phyloP scores from a whole-genome alignment of 192 early-diverging fungal species.

The Diversispora eburnea region DNA sequence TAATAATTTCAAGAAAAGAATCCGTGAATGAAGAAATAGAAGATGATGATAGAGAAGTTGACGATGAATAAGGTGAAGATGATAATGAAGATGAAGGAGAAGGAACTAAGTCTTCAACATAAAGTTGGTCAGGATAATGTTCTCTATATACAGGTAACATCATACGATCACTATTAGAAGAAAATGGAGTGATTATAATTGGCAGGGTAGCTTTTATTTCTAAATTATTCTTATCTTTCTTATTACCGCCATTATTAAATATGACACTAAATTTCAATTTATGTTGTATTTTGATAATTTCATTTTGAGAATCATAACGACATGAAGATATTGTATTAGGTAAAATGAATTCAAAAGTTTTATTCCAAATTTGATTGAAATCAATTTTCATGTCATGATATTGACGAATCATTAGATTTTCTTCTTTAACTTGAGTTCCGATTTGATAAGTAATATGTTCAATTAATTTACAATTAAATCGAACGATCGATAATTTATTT shows the following conservation, averaged over 20 bases:
- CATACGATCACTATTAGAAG: slow-evolving; percentile 1
- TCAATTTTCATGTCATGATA: neutral
- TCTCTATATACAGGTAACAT: slow-evolving; percentile 6
- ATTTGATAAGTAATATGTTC: slow-evolving; percentile 49
- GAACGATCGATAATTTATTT: slow-evolving; percentile 40
- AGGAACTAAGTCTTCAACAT: neutral
- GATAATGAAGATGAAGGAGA: no score
- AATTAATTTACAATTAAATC: slow-evolving; percentile 48
- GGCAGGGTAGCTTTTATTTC: slow-evolving; percentile 38
- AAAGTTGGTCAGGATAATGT: neutral
- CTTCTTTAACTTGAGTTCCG: slow-evolving; percentile 17
- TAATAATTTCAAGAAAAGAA: neutral
- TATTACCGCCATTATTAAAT: neutral
- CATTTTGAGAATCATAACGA: slow-evolving; percentile 35
- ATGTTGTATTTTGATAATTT: slow-evolving; percentile 31
- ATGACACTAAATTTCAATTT: slow-evolving; percentile 34
- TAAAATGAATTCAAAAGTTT: slow-evolving; percentile 14
- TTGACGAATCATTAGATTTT: slow-evolving; percentile 14
- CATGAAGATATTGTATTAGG: slow-evolving; percentile 16
- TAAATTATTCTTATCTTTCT: slow-evolving; percentile 27
- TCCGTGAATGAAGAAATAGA: neutral
- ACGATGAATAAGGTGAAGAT: neutral
- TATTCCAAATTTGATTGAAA: slow-evolving; percentile 16
- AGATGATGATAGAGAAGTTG: neutral
- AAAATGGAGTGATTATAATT: slow-evolving; percentile 30